Conservation (phyloP, 495 filamentous ascomycete species). For the Xylaria bambusicola region DNA sequence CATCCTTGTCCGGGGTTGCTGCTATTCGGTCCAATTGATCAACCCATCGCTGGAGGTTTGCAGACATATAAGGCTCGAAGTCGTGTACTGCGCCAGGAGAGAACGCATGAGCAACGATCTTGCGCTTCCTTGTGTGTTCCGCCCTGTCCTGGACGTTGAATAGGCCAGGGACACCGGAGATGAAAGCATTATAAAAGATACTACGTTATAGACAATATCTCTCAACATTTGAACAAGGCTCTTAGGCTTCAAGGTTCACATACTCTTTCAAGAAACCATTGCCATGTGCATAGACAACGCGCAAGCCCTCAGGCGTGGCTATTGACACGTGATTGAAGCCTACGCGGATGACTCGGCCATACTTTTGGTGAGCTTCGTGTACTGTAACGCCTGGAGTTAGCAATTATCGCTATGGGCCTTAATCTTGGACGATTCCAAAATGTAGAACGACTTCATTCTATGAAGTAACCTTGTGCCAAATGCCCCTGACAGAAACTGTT, state of each 20-base stretch:
- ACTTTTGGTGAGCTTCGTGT: conserved; percentile 68
- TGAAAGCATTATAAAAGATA: conserved; percentile 84
- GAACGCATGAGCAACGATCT: conserved; percentile 83
- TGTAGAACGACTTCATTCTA: no score
- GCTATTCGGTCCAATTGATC: conserved; percentile 65
- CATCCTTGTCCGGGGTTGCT: conserved; percentile 20
- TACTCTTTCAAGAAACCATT: conserved; percentile 69
- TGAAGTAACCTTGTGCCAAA: no score
- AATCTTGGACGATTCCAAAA: no score
- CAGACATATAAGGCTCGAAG: conserved; percentile 84
- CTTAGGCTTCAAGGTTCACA: background rate
- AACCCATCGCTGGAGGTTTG: conserved; percentile 72
- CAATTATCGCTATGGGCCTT: no score
- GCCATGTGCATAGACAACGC: conserved; percentile 63
- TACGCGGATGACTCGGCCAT: conserved; percentile 58
- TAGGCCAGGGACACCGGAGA: conserved; percentile 75
- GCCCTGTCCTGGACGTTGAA: conserved; percentile 82
- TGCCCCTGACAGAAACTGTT: no score
- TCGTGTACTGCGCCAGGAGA: conserved; percentile 73
- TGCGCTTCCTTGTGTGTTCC: conserved; percentile 83
- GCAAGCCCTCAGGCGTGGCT: conserved; percentile 55
- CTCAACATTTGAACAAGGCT: conserved; percentile 9
- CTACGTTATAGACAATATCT: no score
- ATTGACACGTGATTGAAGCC: conserved; percentile 61
- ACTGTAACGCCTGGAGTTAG: conserved; percentile 38